phyloP scores from a whole-genome alignment of 108 stramenopile genomes.

The Cyclostephanos tholiformis region DNA sequence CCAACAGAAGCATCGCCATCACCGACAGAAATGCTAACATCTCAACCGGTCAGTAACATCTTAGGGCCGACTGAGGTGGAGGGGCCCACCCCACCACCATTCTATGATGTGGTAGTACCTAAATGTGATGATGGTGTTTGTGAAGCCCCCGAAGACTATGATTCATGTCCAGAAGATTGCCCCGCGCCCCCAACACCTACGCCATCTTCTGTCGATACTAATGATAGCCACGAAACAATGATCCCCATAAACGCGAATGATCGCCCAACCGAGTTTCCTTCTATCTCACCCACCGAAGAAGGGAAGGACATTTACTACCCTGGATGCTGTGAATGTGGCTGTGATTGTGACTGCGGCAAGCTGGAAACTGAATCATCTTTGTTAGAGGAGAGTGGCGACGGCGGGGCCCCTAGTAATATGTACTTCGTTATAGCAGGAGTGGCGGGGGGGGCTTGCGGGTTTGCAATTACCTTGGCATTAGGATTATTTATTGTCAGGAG shows the following conservation, averaged over 20 bases:
- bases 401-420: background rate
- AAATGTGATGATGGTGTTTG: background rate
- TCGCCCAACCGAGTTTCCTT: too few relatives aligned
- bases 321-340: too few relatives aligned
- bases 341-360: background rate
- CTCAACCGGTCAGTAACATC: too few relatives aligned
- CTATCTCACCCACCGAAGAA: too few relatives aligned
- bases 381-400: background rate
- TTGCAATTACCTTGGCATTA: constrained; percentile 8
- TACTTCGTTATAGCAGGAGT: constrained; percentile 15
- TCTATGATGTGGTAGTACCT: background rate
- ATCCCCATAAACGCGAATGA: too few relatives aligned
- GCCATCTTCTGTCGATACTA: too few relatives aligned
- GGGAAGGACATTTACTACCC: too few relatives aligned
- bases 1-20: too few relatives aligned
- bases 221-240: too few relatives aligned
- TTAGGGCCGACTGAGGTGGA: too few relatives aligned
- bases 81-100: constrained; percentile 2
- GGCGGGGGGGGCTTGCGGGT: constrained; percentile 23
- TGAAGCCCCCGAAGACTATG: background rate
- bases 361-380: background rate
- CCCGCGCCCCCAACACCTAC: too few relatives aligned
- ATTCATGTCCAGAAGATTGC: background rate
- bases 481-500: constrained; percentile 8
- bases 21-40: too few relatives aligned